Evolutionary conservation across 2,329 filamentous ascomycete species (phyloP), one percentile per base, ranked within the genome.

Genomic region (Chaetomiaceae sp.): DNA sequence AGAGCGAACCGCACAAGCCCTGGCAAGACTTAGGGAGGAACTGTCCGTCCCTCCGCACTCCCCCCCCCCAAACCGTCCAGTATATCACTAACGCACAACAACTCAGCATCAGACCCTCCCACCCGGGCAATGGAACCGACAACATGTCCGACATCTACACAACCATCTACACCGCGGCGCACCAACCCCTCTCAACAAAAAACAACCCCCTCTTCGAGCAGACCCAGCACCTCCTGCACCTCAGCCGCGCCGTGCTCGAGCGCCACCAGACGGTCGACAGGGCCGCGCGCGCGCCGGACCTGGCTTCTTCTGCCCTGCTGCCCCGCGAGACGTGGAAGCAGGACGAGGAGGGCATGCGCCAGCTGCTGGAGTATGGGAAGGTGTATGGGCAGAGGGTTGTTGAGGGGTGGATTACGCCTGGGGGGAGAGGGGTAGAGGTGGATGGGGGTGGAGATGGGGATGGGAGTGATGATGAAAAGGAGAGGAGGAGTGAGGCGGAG

Each of bases 281-380:
- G 41, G 58, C 56, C 27, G 56, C 63, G 12, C 54, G 60, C 45
- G 48, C 51, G 7, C 52, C 60, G 5, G 58, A 61, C 21, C 31
- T 65, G 20, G 54, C 58, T 3, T 54, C 63, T 6, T n/a, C n/a
- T n/a, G n/a, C n/a, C n/a, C n/a, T n/a, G n/a, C n/a, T n/a, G n/a
- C 64, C 64, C 3, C 55, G 55, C 12, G 56, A 57, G 17, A 57
- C 43, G 23, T 70, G 67, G 68, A 60, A 64, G 40, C 55, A 66
- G 43, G 68, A 71, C 48, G 63, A 63, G 33, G 50, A 62, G 27
- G 61, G 65, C 9, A 60, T 67, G 31, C 62, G 61, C 40, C 62
- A 65, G 13, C 39, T 70, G 30, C 55, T 71, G 14, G 50, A 51
- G 6, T 63, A 57, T 30, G 65, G 67, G n/a, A 62, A 57, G 21